A percentile compares a stretch with the other conserved stretches of the same genome.
Conservation (phyloP, 495 filamentous ascomycete species). For the Aspergillus nanangensis region DNA sequence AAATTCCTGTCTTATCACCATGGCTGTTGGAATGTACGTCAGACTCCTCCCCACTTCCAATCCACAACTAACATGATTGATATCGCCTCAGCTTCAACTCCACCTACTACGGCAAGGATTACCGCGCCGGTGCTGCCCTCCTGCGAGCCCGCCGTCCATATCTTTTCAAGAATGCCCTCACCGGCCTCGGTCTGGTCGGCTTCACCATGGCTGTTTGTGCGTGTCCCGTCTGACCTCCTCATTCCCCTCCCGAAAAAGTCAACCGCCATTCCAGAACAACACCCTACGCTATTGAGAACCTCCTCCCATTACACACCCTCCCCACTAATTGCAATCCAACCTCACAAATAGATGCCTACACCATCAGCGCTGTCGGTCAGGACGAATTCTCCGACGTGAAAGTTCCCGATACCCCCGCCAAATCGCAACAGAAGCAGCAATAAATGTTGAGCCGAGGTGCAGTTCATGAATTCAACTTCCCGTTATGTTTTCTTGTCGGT, state of each 20-base stretch:
- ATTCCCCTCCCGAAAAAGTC: no score
- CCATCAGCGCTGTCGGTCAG: constrained; percentile 83
- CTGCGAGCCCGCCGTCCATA: constrained; percentile 88
- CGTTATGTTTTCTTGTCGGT: neutral
- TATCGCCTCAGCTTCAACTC: constrained; percentile 57
- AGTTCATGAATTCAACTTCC: neutral
- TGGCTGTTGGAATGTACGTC: constrained; percentile 45
- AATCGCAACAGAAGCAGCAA: constrained; percentile 24
- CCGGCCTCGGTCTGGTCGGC: constrained; percentile 62
- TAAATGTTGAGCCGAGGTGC: no score
- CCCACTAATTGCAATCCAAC: neutral
- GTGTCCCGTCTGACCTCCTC: constrained; percentile 19
- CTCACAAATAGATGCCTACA: constrained; percentile 68
- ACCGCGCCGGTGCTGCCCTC: constrained; percentile 75
- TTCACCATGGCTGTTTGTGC: constrained; percentile 79
- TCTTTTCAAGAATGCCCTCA: constrained; percentile 80
- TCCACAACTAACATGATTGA: neutral
- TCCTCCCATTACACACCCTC: neutral
- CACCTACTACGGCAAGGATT: constrained; percentile 85
- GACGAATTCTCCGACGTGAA: constrained; percentile 97
- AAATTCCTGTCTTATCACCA: no score
- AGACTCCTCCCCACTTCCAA: neutral
- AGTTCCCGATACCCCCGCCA: constrained; percentile 66
- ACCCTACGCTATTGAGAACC: no score
- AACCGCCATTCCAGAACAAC: no score